Evolutionary conservation across 2,329 filamentous ascomycete genomes (phyloP).

Genomic region (Zopfia rhizophila): DNA sequence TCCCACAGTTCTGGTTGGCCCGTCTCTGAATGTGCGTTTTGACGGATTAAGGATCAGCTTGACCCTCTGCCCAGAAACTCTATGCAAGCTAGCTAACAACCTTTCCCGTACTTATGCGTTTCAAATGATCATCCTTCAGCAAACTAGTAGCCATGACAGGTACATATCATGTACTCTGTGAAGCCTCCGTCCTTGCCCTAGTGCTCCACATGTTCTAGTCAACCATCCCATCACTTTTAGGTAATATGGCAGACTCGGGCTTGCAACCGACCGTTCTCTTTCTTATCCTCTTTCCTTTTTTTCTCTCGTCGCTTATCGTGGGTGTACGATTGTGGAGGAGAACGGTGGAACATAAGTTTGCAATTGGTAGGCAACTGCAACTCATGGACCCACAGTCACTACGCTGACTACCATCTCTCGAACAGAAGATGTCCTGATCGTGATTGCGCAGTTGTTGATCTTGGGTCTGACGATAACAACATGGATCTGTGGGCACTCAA

Average conservation of each 20-base stretch:
- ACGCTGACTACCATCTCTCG: too few relatives aligned
- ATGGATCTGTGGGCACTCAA: not conserved
- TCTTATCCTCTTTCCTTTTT: slow-evolving; percentile 14
- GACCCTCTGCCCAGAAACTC: too few relatives aligned
- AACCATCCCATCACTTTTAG: not conserved
- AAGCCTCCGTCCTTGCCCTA: not conserved
- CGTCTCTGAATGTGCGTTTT: too few relatives aligned
- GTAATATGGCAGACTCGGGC: slow-evolving; percentile 12
- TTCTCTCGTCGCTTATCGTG: slow-evolving; percentile 11
- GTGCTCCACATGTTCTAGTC: not conserved
- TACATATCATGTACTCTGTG: not conserved
- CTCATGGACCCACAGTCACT: too few relatives aligned
- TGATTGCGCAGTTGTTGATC: slow-evolving; percentile 19
- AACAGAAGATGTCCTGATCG: slow-evolving; percentile 24
- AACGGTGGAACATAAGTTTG: slow-evolving; percentile 22
- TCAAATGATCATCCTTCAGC: too few relatives aligned
- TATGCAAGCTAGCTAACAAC: too few relatives aligned
- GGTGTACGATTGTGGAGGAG: slow-evolving; percentile 27
- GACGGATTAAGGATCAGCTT: too few relatives aligned
- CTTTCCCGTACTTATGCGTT: too few relatives aligned
- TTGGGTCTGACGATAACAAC: slow-evolving; percentile 9
- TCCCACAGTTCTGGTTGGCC: too few relatives aligned
- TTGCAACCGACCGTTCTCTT: slow-evolving; percentile 16
- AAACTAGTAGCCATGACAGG: too few relatives aligned
- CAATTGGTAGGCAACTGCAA: slow-evolving; percentile 22